A percentile compares a stretch with the other conserved stretches of the same genome.
phyloP scores from a whole-genome alignment of 305 asterid species.

The Ilex paraguariensis region DNA sequence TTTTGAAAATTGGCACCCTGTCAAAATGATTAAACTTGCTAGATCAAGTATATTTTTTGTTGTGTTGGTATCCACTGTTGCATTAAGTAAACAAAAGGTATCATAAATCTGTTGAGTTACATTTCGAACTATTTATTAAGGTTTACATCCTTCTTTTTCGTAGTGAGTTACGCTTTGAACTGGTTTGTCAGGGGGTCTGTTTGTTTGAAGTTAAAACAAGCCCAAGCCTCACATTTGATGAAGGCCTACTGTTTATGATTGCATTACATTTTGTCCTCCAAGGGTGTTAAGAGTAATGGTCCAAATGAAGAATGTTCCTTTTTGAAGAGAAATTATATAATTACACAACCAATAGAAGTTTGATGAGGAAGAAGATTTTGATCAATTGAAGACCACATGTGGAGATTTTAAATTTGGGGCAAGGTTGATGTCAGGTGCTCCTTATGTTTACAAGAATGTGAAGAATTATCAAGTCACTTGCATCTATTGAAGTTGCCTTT shows the following conservation, averaged over 20 bases:
- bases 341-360: slow-evolving; percentile 7
- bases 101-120: neutral
- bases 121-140: neutral
- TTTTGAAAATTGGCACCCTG: neutral
- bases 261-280: slow-evolving; percentile 19
- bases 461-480: slow-evolving; percentile 24
- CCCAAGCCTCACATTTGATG: slow-evolving; percentile 30
- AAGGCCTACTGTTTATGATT: slow-evolving; percentile 21
- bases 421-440: slow-evolving; percentile 25
- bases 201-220: slow-evolving; percentile 33
- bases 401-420: slow-evolving; percentile 22
- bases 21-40: neutral
- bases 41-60: neutral
- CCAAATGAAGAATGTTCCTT: slow-evolving; percentile 21
- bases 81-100: neutral
- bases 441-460: slow-evolving; percentile 23
- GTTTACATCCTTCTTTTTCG: slow-evolving; percentile 8
- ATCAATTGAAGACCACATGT: slow-evolving; percentile 22
- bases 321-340: slow-evolving; percentile 2
- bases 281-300: slow-evolving; percentile 23
- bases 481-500: slow-evolving; percentile 27
- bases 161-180: slow-evolving; percentile 21
- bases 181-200: slow-evolving; percentile 33
- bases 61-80: no score
- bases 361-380: slow-evolving; percentile 7